A percentile compares a stretch with the other conserved stretches of the same genome.
Evolutionary conservation across 495 filamentous ascomycete species (phyloP).

Genomic region (Astrothelium macrocarpum): DNA sequence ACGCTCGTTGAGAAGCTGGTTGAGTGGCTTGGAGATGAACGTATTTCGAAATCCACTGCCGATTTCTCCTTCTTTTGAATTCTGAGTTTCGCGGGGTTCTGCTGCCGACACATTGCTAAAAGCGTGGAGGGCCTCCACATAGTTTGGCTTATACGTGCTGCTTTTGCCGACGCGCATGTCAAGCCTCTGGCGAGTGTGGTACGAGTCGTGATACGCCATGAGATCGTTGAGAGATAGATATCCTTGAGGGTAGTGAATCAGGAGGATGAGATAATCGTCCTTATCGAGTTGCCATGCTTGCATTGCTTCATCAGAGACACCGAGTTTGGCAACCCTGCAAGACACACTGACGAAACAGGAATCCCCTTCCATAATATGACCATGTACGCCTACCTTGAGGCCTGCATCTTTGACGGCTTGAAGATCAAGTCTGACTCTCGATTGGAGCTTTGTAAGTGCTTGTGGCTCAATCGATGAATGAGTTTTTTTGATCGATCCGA

Average conservation of each 20-base stretch:
- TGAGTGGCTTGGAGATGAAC: conserved; percentile 66
- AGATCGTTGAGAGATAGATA: conserved; percentile 51
- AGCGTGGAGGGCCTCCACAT: conserved; percentile 38
- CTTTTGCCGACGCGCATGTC: conserved; percentile 44
- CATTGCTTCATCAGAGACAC: conserved; percentile 65
- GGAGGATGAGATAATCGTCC: conserved; percentile 63
- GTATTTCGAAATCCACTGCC: conserved; percentile 38
- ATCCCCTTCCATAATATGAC: conserved; percentile 34
- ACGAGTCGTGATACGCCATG: conserved; percentile 20
- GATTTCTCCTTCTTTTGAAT: conserved; percentile 20
- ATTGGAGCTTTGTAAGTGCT: not conserved
- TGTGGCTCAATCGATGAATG: not conserved
- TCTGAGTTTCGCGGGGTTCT: conserved; percentile 1
- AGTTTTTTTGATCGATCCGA: not conserved
- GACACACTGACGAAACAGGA: conserved; percentile 53
- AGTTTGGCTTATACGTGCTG: conserved; percentile 45
- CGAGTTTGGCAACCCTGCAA: conserved; percentile 57
- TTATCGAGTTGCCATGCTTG: conserved; percentile 64
- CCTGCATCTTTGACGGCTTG: conserved; percentile 51
- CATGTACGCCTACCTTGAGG: conserved; percentile 62
- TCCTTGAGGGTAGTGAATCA: conserved; percentile 53
- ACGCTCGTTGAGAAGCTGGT: conserved; percentile 58
- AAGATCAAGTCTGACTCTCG: conserved; percentile 43
- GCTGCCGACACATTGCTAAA: conserved; percentile 35
- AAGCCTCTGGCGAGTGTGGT: conserved; percentile 4